These are phyloP conservation scores for Rhizophora mangle DNA, from an alignment of 345 rosid species.

Conservation along the genomic window DNA sequence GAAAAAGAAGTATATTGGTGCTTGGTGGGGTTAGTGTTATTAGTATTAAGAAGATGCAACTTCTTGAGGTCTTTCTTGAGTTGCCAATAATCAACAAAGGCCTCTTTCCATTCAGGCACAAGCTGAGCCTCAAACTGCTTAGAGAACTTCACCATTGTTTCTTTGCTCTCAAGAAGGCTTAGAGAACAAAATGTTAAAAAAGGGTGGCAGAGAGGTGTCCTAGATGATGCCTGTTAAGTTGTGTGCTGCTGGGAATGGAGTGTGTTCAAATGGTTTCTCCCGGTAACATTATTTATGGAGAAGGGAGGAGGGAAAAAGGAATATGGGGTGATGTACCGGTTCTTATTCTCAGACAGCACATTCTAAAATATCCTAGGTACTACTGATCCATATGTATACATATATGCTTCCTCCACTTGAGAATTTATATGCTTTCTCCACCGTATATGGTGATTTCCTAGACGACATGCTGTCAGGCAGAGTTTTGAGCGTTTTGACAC, in stretches of 20 bases:
- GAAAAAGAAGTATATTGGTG: slow-evolving; percentile 22
- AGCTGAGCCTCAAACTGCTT: slow-evolving; percentile 91
- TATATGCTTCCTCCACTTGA: slow-evolving; percentile 64
- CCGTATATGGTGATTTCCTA: slow-evolving; percentile 16
- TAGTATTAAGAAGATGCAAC: slow-evolving; percentile 36
- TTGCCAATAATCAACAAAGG: slow-evolving; percentile 88
- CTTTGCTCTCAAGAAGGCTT: background rate
- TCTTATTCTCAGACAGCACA: slow-evolving; percentile 19
- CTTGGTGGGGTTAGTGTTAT: slow-evolving; percentile 17
- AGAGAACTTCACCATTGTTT: slow-evolving; percentile 75
- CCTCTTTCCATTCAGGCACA: slow-evolving; percentile 98
- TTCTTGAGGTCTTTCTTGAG: slow-evolving; percentile 83
- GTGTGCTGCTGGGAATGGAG: slow-evolving; percentile 12
- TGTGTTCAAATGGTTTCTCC: slow-evolving; percentile 34
- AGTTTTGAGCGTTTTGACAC: slow-evolving; percentile 8
- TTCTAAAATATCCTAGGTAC: slow-evolving; percentile 14
- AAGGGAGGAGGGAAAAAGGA: background rate
- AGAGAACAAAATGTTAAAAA: background rate
- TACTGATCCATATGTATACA: slow-evolving; percentile 16
- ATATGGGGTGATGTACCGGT: slow-evolving; percentile 5
- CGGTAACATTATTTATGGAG: slow-evolving; percentile 50
- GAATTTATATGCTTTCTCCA: background rate
- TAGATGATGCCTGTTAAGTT: too few species aligned
- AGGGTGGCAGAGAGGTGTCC: background rate
- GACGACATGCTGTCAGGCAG: slow-evolving; percentile 19